These are phyloP conservation scores for Smittium culicis DNA, from an alignment of 371 early-diverging fungal genomes.

Conservation along the genomic window DNA sequence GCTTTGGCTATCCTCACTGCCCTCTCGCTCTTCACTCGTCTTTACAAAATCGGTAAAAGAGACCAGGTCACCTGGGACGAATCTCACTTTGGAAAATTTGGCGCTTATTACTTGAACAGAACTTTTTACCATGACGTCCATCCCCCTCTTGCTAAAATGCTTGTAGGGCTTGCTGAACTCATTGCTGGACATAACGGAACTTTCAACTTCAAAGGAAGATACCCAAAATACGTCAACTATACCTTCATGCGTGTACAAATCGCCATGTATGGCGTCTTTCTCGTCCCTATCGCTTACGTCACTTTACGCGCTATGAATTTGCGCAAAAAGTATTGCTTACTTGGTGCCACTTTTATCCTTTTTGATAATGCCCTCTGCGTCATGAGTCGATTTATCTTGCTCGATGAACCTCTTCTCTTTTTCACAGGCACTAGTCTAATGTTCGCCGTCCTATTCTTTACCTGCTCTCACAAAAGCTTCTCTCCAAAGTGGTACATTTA, in stretches of 20 bases:
- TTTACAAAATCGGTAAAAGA: slow-evolving; percentile 62
- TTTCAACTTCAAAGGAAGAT: slow-evolving; percentile 88
- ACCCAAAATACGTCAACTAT: slow-evolving; percentile 79
- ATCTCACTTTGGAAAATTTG: slow-evolving; percentile 90
- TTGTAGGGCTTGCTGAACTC: slow-evolving; percentile 83
- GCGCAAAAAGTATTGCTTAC: slow-evolving; percentile 42
- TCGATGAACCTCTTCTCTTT: slow-evolving; percentile 95
- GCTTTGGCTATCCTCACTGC: slow-evolving; percentile 14
- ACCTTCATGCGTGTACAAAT: slow-evolving; percentile 82
- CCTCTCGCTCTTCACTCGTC: slow-evolving; percentile 45
- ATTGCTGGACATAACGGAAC: slow-evolving; percentile 80
- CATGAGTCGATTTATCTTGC: slow-evolving; percentile 90
- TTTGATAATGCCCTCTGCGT: slow-evolving; percentile 73
- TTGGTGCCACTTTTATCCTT: slow-evolving; percentile 66
- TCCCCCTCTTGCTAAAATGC: slow-evolving; percentile 98
- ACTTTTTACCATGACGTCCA: slow-evolving; percentile 99
- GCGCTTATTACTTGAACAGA: slow-evolving; percentile 79
- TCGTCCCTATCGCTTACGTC: slow-evolving; percentile 87
- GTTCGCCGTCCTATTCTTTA: slow-evolving; percentile 55
- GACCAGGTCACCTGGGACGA: slow-evolving; percentile 60
- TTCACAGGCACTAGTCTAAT: slow-evolving; percentile 78
- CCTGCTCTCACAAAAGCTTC: slow-evolving; percentile 54
- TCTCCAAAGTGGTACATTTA: slow-evolving; percentile 75
- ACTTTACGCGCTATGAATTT: slow-evolving; percentile 68
- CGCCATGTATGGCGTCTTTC: slow-evolving; percentile 80